phyloP scores from a whole-genome alignment of 306 rosid species.

The Mimosa bimucronata region DNA sequence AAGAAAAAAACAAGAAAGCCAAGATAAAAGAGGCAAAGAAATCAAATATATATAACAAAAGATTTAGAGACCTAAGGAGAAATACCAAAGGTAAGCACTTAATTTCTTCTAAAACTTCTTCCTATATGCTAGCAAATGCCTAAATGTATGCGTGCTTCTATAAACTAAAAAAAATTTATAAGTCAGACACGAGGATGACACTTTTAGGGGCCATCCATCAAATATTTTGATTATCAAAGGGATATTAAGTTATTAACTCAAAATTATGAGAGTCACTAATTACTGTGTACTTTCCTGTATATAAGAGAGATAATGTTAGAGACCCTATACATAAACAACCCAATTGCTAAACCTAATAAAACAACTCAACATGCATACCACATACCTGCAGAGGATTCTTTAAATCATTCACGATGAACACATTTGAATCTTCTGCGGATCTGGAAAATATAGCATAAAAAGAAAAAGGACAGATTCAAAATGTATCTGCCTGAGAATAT shows the following conservation, averaged over 20 bases:
- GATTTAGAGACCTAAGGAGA: constrained; percentile 11
- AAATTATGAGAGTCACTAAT: constrained; percentile 8
- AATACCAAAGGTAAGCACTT: constrained; percentile 24
- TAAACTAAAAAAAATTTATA: constrained; percentile 2
- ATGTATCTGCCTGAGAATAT: constrained; percentile 13
- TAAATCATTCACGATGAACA: constrained; percentile 86
- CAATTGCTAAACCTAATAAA: constrained; percentile 21
- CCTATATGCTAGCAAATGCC: constrained; percentile 9
- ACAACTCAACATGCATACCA: constrained; percentile 23
- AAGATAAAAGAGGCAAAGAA: background rate
- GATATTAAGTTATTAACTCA: constrained; percentile 7
- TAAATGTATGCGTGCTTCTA: background rate
- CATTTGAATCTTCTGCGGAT: constrained; percentile 89
- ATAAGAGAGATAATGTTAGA: constrained; percentile 6
- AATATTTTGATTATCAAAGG: constrained; percentile 23
- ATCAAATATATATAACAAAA: background rate
- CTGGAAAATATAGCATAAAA: constrained; percentile 51
- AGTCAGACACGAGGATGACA: background rate
- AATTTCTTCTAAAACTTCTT: constrained; percentile 21
- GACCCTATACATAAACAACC: constrained; percentile 18
- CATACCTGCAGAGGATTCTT: constrained; percentile 92
- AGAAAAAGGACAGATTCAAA: constrained; percentile 31
- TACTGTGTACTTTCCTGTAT: constrained; percentile 23
- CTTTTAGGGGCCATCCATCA: constrained; percentile 3
- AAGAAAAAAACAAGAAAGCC: constrained; percentile 37